Conservation (phyloP, 1,139 yeast genomes). For the Candida glucosophila region DNA sequence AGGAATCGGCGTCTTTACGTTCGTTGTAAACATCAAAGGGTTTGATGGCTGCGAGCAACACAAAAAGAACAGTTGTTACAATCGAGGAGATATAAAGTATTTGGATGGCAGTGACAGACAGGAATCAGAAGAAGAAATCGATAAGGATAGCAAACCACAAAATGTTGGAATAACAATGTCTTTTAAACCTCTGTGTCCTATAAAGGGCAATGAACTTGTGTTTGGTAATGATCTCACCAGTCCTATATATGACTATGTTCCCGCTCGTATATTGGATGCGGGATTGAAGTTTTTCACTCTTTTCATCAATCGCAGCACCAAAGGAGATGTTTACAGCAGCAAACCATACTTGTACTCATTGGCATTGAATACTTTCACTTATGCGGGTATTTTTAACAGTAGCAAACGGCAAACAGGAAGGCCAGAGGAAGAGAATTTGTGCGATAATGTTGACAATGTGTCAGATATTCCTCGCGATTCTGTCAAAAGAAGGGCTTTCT, state of each 20-base stretch:
- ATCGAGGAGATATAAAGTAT: constrained; percentile 20
- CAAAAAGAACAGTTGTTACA: constrained; percentile 23
- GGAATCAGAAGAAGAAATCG: too few species aligned
- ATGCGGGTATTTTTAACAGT: constrained; percentile 9
- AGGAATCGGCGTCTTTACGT: constrained; percentile 28
- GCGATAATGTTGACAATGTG: constrained; percentile 12
- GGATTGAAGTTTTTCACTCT: constrained; percentile 48
- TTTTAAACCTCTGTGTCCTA: constrained; percentile 31
- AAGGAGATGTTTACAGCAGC: constrained; percentile 55
- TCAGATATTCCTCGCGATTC: constrained; percentile 22
- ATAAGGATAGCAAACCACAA: too few species aligned
- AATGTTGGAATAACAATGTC: constrained; percentile 29
- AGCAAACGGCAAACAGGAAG: background rate
- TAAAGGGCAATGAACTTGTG: constrained; percentile 43
- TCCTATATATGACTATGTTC: constrained; percentile 54
- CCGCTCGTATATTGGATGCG: constrained; percentile 35
- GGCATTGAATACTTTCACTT: constrained; percentile 50
- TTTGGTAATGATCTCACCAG: constrained; percentile 65
- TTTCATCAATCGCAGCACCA: constrained; percentile 56
- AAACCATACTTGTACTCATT: constrained; percentile 57
- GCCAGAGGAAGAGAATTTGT: constrained; percentile 12
- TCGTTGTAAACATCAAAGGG: constrained; percentile 32
- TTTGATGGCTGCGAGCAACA: constrained; percentile 41
- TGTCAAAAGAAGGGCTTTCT: constrained; percentile 25
- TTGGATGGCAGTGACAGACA: constrained; percentile 15